phyloP scores from a whole-genome alignment of 2,329 filamentous ascomycete genomes.

The Neonectria neomacrospora region DNA sequence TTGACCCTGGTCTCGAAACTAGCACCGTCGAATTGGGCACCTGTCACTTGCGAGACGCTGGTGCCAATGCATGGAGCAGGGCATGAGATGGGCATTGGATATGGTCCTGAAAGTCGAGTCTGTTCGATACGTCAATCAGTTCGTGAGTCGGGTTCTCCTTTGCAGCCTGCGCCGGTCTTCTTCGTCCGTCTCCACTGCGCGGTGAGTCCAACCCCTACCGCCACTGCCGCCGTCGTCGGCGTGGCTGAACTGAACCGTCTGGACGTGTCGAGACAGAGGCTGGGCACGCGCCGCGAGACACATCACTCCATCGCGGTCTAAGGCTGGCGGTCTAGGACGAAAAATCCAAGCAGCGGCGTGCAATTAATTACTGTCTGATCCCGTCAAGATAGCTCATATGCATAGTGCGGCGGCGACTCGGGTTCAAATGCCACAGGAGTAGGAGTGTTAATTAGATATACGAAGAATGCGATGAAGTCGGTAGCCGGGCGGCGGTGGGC shows the following conservation, averaged over 20 bases:
- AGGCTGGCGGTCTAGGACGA: conserved; percentile 7
- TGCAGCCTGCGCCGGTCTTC: conserved; percentile 21
- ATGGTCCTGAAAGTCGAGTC: conserved; percentile 9
- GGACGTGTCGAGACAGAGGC: conserved; percentile 30
- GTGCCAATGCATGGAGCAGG: conserved; percentile 16
- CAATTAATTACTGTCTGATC: background rate
- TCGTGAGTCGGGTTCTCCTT: conserved; percentile 17
- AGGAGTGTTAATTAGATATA: background rate
- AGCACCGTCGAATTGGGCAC: conserved; percentile 30
- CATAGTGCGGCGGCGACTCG: background rate
- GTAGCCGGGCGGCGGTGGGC: background rate
- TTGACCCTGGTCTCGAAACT: conserved; percentile 38
- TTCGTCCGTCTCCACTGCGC: conserved; percentile 34
- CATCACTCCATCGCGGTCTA: background rate
- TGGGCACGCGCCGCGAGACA: conserved; percentile 18
- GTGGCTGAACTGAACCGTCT: conserved; percentile 26
- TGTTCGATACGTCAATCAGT: conserved; percentile 40
- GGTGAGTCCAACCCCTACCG: conserved; percentile 33
- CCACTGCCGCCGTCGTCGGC: conserved; percentile 31
- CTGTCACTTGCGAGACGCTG: conserved; percentile 33
- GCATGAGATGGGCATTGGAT: conserved; percentile 13
- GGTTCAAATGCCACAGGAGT: background rate
- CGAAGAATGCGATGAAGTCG: background rate
- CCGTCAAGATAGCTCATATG: background rate
- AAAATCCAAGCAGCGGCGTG: conserved; percentile 1